Evolutionary conservation across 371 early-diverging fungal genomes (phyloP).

Genomic region (Gilbertella persicaria): DNA sequence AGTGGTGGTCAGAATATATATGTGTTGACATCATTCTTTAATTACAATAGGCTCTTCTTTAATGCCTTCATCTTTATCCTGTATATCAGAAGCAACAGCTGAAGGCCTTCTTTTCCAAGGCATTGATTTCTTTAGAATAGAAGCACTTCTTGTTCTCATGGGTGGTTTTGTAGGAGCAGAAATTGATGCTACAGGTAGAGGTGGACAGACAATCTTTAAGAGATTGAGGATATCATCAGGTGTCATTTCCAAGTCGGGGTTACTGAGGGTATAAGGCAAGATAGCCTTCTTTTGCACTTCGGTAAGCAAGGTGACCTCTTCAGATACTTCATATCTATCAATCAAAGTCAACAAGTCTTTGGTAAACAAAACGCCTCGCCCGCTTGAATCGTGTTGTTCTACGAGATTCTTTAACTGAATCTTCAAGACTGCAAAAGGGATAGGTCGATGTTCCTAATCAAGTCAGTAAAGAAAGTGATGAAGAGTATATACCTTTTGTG

Average conservation of each 20-base stretch:
- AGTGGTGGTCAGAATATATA: no score
- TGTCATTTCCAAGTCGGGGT: constrained; percentile 55
- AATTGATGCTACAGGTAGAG: constrained; percentile 26
- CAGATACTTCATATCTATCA: constrained; percentile 39
- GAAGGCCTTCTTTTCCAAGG: constrained; percentile 37
- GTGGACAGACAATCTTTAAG: constrained; percentile 39
- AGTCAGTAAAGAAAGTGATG: no score
- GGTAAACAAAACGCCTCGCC: constrained; percentile 41
- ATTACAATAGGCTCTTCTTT: background rate
- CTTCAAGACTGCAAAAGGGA: constrained; percentile 44
- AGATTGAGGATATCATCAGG: constrained; percentile 50
- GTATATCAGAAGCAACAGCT: constrained; percentile 19
- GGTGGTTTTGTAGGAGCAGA: constrained; percentile 23
- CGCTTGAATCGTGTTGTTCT: constrained; percentile 13
- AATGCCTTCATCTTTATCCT: background rate
- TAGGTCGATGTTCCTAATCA: constrained; percentile 15
- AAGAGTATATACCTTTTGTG: no score
- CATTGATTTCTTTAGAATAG: constrained; percentile 16
- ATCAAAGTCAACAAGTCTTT: constrained; percentile 41
- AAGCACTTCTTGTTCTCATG: constrained; percentile 21
- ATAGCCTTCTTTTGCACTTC: constrained; percentile 45
- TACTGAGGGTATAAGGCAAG: constrained; percentile 35
- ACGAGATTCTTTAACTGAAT: constrained; percentile 44
- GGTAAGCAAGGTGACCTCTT: constrained; percentile 39
- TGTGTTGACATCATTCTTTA: background rate